A percentile compares a stretch with the other conserved stretches of the same genome.
These are phyloP conservation scores for Lactarius psammicola DNA, from an alignment of 768 basidiomycete species.

Conservation along the genomic window DNA sequence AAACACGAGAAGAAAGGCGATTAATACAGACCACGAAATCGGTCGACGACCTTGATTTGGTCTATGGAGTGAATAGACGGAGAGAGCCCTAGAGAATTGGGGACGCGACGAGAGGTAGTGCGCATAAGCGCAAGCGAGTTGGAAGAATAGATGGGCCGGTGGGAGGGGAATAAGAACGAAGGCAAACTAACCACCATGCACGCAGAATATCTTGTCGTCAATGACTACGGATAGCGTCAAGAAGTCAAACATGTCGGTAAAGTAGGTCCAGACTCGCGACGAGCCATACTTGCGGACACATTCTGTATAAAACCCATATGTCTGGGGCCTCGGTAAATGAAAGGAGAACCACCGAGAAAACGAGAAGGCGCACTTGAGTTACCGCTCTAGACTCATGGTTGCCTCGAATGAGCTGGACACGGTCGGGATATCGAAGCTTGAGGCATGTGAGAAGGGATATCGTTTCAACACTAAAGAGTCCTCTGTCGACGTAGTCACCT, in stretches of 20 bases:
- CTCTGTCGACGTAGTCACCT: slow-evolving; percentile 99
- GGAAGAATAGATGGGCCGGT: slow-evolving; percentile 16
- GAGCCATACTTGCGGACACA: slow-evolving; percentile 97
- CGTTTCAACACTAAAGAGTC: slow-evolving; percentile 96
- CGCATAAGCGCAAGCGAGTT: slow-evolving; percentile 10
- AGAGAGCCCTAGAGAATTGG: slow-evolving; percentile 64
- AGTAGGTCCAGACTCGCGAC: slow-evolving; percentile 97
- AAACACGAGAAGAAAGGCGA: neutral
- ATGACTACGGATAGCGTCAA: slow-evolving; percentile 96
- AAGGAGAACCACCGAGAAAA: slow-evolving; percentile 4
- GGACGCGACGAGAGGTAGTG: neutral
- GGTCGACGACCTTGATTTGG: slow-evolving; percentile 98
- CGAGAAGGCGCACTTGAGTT: slow-evolving; percentile 75
- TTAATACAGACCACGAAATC: slow-evolving; percentile 77
- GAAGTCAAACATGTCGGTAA: slow-evolving; percentile 99
- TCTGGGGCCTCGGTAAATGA: slow-evolving; percentile 47
- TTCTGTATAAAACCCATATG: slow-evolving; percentile 98
- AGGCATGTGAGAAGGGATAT: slow-evolving; percentile 96
- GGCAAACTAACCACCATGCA: slow-evolving; percentile 79
- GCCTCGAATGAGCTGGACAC: slow-evolving; percentile 94
- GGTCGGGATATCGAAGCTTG: slow-evolving; percentile 94
- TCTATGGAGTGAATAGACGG: slow-evolving; percentile 99
- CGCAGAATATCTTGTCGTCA: slow-evolving; percentile 98
- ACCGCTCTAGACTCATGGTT: slow-evolving; percentile 98
- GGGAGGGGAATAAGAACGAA: neutral